A percentile compares a stretch with the other conserved stretches of the same genome.
These are phyloP conservation scores for Verbascum thapsus DNA, from an alignment of 257 asterid species.

Conservation along the genomic window DNA sequence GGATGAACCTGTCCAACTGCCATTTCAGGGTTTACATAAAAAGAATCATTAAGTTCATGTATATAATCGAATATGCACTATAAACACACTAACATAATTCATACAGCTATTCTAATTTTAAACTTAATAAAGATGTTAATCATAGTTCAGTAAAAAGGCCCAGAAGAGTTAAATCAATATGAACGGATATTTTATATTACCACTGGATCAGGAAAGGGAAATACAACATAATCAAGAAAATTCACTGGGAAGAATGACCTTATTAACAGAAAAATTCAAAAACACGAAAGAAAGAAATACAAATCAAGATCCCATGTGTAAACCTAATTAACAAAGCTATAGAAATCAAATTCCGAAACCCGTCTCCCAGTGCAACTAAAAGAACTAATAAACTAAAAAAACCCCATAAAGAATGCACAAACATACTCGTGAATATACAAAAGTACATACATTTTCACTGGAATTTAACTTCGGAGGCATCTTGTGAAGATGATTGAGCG, in stretches of 20 bases:
- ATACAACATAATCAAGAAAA: neutral
- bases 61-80: neutral
- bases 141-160: too few species aligned
- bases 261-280: neutral
- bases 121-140: too few species aligned
- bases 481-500: conserved; percentile 2
- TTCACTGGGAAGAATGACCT: neutral
- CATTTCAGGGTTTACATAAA: neutral
- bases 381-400: conserved; percentile 14
- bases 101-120: too few species aligned
- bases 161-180: neutral
- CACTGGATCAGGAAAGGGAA: neutral
- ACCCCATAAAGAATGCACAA: neutral
- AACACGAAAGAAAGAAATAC: neutral
- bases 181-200: neutral
- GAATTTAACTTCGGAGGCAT: conserved; percentile 23
- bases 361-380: neutral
- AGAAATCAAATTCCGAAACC: conserved; percentile 11
- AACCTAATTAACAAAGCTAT: neutral
- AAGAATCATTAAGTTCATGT: neutral
- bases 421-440: neutral
- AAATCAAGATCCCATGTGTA: neutral
- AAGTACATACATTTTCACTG: conserved; percentile 26
- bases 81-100: neutral
- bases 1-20: conserved; percentile 60